phyloP scores from a whole-genome alignment of 495 filamentous ascomycete species.

The Neurospora sp. region DNA sequence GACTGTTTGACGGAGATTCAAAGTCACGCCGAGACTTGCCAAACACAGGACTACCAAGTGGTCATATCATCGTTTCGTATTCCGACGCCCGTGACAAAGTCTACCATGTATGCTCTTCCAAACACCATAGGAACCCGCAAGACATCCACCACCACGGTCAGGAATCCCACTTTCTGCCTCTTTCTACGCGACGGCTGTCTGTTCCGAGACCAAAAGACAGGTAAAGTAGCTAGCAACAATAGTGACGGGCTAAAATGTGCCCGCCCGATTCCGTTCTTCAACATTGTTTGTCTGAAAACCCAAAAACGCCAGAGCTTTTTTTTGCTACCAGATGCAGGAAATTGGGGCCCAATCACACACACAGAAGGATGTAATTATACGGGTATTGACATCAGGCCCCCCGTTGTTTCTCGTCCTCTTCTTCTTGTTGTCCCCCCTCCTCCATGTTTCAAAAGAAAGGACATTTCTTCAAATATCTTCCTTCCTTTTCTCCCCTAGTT shows the following conservation, averaged over 20 bases:
- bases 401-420: background rate
- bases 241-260: background rate
- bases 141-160: background rate
- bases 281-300: conserved; percentile 5
- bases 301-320: conserved; percentile 26
- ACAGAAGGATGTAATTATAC: conserved; percentile 6
- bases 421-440: background rate
- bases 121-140: background rate
- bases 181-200: background rate
- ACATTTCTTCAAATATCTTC: conserved; percentile 3
- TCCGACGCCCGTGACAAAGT: background rate
- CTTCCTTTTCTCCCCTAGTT: conserved; percentile 6
- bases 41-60: background rate
- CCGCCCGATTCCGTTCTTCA: background rate
- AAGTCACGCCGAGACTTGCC: background rate
- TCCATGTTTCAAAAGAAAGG: background rate
- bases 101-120: background rate
- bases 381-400: conserved; percentile 3
- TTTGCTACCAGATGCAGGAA: conserved; percentile 18
- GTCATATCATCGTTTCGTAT: background rate
- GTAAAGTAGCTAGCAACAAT: background rate
- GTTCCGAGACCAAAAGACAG: background rate
- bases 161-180: background rate
- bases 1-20: background rate
- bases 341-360: conserved; percentile 6